Base-by-base conservation (phyloP, 495 filamentous ascomycete genomes). In the Chaetomium fimeti region DNA sequence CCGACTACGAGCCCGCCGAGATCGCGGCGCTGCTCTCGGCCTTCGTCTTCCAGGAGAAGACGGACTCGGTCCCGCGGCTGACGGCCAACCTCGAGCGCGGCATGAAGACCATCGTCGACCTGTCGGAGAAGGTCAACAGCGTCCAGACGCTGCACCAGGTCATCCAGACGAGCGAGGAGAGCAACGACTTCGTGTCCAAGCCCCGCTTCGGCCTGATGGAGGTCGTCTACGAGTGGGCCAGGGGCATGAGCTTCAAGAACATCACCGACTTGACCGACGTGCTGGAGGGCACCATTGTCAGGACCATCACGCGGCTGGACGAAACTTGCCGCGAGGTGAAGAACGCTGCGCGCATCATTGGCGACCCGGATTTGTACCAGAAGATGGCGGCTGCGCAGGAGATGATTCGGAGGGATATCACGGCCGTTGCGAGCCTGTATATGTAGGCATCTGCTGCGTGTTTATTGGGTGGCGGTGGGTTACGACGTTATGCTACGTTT, bases 1-100 rank as follows among this genome's bases (percentile, higher is more conserved):
- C 92, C 22, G 90, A 96, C 65, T 98, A 91, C 75, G 93, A 96
- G 66, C 92, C 94, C 1, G 93, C 95, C 70, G 94, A 98, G 72
- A 97, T 98, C 61, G 94, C 95, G 3, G 93, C 94, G 8, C 83
- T 98, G 12, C 85, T 98, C 3, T 96, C 92, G 0, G 87, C 90
- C 3, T 98, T 98, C 72, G 95, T 98, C n/a, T 98, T 98, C 80
- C 91, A 97, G 72, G 94, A 98, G 68, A 97, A 97, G 79, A 97
- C 95, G 0, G 90, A 94, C 18, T 84, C 84, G 20, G 83, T 84
- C 0, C 94, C 94, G 1, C 93, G 84, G n/a, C 79, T 98, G 62
- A 97, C 92, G 0, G 83, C 88, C 2, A 88, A 84, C 53, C 83
- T 98, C 16, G 90, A 97, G 69, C 87, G 85, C 48, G 95, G 95